A percentile compares a stretch with the other conserved stretches of the same genome.
Conservation (phyloP, 1,284 basidiomycete genomes). For the Sphagnurus paluster region DNA sequence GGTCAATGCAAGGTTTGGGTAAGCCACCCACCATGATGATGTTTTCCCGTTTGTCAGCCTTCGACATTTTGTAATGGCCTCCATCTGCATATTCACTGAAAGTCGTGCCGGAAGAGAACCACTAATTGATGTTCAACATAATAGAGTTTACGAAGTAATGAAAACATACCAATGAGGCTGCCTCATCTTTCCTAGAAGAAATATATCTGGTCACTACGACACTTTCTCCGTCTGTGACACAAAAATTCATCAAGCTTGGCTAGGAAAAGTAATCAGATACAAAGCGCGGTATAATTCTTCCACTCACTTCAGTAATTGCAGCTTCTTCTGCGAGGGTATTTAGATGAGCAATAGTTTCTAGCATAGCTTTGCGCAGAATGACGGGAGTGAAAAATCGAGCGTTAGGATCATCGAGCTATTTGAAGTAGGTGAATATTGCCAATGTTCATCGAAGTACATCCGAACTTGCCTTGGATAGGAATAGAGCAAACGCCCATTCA, state of each 20-base stretch:
- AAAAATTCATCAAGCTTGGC: slow-evolving; percentile 95
- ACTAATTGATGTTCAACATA: slow-evolving; percentile 43
- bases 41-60: slow-evolving; percentile 93
- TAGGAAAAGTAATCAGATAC: slow-evolving; percentile 29
- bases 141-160: not conserved
- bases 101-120: slow-evolving; percentile 93
- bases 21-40: slow-evolving; percentile 74
- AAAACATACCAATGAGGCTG: slow-evolving; percentile 78
- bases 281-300: slow-evolving; percentile 35
- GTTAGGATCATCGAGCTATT: slow-evolving; percentile 78
- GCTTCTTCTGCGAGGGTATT: slow-evolving; percentile 78
- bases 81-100: slow-evolving; percentile 91
- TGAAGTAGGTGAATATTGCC: slow-evolving; percentile 8
- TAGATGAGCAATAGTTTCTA: slow-evolving; percentile 78
- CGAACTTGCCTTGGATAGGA: slow-evolving; percentile 80
- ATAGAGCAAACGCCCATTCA: slow-evolving; percentile 93
- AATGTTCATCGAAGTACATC: too few relatives aligned
- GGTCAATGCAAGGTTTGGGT: not conserved
- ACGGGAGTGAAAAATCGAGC: slow-evolving; percentile 67
- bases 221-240: slow-evolving; percentile 91
- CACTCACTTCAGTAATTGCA: slow-evolving; percentile 63
- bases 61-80: slow-evolving; percentile 93
- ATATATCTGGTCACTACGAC: slow-evolving; percentile 96
- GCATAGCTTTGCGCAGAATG: slow-evolving; percentile 77
- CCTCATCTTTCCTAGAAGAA: slow-evolving; percentile 88